Percentiles rank a stretch among this genome's conserved stretches.
Evolutionary conservation across 139 green algal species (phyloP).

Genomic region (Prasinococcaceae sp.): DNA sequence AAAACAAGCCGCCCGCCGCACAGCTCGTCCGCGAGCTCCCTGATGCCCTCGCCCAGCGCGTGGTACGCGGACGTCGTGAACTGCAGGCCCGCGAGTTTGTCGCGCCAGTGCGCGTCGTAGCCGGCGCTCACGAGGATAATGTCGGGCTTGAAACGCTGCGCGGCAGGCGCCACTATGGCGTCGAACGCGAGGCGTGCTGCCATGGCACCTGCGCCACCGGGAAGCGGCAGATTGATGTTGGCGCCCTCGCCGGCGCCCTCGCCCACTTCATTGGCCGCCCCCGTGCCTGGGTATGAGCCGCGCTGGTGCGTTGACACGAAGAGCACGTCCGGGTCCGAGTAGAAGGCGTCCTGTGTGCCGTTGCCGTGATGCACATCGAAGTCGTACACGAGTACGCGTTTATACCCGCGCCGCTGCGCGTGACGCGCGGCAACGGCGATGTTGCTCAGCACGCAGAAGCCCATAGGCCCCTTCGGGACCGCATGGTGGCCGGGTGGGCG

Average conservation of each 20-base stretch:
- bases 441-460: slow-evolving; percentile 71
- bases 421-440: slow-evolving; percentile 53
- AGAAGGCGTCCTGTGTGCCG: slow-evolving; percentile 55
- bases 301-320: slow-evolving; percentile 65
- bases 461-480: slow-evolving; percentile 44
- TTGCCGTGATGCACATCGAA: slow-evolving; percentile 48
- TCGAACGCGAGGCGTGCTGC: slow-evolving; percentile 44
- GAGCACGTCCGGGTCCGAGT: slow-evolving; percentile 50
- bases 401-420: slow-evolving; percentile 25
- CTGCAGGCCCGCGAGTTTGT: slow-evolving; percentile 67
- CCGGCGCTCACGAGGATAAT: slow-evolving; percentile 67
- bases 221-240: slow-evolving; percentile 32
- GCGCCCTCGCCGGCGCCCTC: slow-evolving; percentile 41
- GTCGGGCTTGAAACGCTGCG: slow-evolving; percentile 55
- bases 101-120: slow-evolving; percentile 77
- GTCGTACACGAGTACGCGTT: slow-evolving; percentile 66
- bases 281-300: slow-evolving; percentile 40
- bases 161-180: slow-evolving; percentile 55
- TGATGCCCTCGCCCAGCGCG: slow-evolving; percentile 28
- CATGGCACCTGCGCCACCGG: slow-evolving; percentile 39
- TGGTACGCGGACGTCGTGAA: slow-evolving; percentile 57
- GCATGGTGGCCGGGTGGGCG: slow-evolving; percentile 74
- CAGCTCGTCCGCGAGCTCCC: slow-evolving; percentile 37
- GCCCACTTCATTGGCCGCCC: slow-evolving; percentile 45
- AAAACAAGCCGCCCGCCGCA: slow-evolving; percentile 56